Base-by-base conservation (phyloP, 805 yeast species). In the Kazachstania bromeliacearum region DNA sequence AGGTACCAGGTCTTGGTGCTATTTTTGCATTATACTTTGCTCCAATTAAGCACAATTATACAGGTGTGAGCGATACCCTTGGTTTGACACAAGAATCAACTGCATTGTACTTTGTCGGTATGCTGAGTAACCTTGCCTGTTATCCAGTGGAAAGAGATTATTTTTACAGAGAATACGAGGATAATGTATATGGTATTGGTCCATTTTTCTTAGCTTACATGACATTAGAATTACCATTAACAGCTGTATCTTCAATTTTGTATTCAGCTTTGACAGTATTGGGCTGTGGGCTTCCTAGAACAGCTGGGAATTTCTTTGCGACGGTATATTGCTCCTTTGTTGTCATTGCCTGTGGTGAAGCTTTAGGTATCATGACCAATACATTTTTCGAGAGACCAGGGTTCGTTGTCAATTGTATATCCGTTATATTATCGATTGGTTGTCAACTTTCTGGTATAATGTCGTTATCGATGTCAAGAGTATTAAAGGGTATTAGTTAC, bases 381-480 rank as follows among this genome's bases (percentile, higher is more conserved):
- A 77, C 88, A 4, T 46, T 80, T 1, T 78, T 85, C 48, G 60
- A 65, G 33, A 85, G 85, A 48, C 71, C 85, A 22, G 95, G 95
- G 0, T 73, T 85, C 49, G 94, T 92, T 0, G 77, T 83, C 13
- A 83, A 81, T 52, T 59, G 82, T 3, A 75, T 85, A 24, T 72
- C 88, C 0, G 68, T 76, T 7, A 53, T 81, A 20, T 61, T 82
- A 35, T 73, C 85, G 2, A 60, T 84, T 34, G 92, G 89, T 5
- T 73, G 81, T 4, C 74, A 81, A 46, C 81, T 85, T 92, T 82
- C 85, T 1, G 96, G 95, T 3, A 63, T 87, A 8, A 68, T 85
- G 77, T 80, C 95, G 0, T 62, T 84, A 47, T 66, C 77, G n/a
- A 73, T 85, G 79, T 81, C 80, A 18, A 61, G 59, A 2, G 75